phyloP scores from a whole-genome alignment of 148 eudicot genomes.

The Chenopodium quinoa region DNA sequence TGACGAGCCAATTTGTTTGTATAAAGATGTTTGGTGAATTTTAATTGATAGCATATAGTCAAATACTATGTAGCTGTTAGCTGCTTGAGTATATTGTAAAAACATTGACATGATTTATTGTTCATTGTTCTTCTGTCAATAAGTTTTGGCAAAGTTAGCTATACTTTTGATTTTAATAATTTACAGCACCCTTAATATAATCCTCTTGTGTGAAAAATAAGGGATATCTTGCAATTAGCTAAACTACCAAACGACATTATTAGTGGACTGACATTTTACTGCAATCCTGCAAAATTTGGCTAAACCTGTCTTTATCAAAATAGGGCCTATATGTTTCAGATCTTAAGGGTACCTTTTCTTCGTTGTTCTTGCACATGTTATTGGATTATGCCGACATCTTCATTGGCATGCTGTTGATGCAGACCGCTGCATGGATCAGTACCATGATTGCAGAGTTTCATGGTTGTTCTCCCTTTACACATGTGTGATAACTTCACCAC shows the following conservation, averaged over 20 bases:
- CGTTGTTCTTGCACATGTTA: background rate
- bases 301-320: background rate
- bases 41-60: background rate
- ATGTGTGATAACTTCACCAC: background rate
- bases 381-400: background rate
- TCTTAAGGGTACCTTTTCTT: background rate
- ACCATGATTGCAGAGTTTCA: background rate
- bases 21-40: background rate
- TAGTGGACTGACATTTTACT: background rate
- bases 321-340: background rate
- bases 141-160: background rate
- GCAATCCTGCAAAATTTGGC: background rate
- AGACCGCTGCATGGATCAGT: background rate
- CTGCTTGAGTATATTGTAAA: background rate
- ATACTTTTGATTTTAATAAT: background rate
- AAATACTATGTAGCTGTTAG: background rate
- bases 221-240: background rate
- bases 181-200: background rate
- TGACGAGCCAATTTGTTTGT: background rate
- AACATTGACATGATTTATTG: background rate
- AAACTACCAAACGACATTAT: background rate
- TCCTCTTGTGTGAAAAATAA: background rate
- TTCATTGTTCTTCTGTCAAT: background rate
- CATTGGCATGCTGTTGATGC: background rate
- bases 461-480: background rate